phyloP scores from a whole-genome alignment of 768 basidiomycete species.

The Pisolithus marmoratus region DNA sequence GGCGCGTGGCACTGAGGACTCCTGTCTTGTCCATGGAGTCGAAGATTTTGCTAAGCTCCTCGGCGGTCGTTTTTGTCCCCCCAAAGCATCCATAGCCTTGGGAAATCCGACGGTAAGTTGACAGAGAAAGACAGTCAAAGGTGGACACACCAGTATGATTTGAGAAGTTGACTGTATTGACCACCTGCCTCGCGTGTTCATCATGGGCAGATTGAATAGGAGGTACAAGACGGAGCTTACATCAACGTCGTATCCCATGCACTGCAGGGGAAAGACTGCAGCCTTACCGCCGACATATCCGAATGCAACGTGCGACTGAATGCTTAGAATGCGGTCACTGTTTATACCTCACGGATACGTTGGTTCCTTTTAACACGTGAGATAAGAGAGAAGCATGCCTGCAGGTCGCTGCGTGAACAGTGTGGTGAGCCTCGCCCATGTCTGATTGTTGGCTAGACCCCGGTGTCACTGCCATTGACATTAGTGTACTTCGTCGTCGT shows the following conservation, averaged over 20 bases:
- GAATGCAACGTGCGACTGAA: conserved; percentile 90
- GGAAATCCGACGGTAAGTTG: background rate
- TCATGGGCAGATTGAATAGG: background rate
- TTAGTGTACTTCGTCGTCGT: too few relatives aligned
- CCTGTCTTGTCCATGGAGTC: conserved; percentile 67
- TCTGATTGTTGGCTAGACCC: background rate
- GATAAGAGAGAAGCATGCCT: conserved; percentile 7
- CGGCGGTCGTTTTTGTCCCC: conserved; percentile 72
- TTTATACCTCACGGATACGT: background rate
- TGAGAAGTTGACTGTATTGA: conserved; percentile 92
- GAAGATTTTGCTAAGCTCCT: conserved; percentile 75
- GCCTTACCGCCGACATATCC: conserved; percentile 92
- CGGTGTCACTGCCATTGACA: background rate
- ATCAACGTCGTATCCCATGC: conserved; percentile 93
- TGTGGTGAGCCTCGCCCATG: background rate
- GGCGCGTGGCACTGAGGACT: conserved; percentile 62
- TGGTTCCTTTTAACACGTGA: background rate
- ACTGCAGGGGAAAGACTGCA: conserved; percentile 73
- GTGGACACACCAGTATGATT: conserved; percentile 76
- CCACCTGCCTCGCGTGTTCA: conserved; percentile 40
- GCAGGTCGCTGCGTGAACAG: background rate
- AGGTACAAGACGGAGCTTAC: conserved; percentile 37
- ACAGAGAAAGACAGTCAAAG: background rate
- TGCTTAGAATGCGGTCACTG: conserved; percentile 66
- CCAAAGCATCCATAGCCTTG: conserved; percentile 79